Evolutionary conservation across 257 asterid species (phyloP), one percentile per base, ranked within the genome.

Genomic region (Solanum gandarillasii): DNA sequence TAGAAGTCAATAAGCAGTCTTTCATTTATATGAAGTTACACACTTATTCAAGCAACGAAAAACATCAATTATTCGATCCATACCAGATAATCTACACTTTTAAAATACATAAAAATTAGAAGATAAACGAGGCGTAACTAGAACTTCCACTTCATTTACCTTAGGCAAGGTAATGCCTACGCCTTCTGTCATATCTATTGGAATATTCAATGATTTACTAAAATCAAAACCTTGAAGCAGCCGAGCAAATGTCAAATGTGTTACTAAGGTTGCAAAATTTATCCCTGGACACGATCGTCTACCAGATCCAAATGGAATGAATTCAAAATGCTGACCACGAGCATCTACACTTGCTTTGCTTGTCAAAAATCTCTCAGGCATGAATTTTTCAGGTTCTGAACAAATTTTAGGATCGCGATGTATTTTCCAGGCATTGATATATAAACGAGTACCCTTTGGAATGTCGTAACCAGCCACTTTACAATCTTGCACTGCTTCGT

Each of bases 111-210:
- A 90, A 34, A 90, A 79, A 31, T 8, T 27, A 31, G 87, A 48
- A 31, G 87, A 31, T 58, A 92, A 84, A 13, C 93, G 92, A 2
- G 94, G 94, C 5, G 12, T 20, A 12, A 94, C 60, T 5, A 92
- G 11, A 4, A 89, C 88, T 55, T 93, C 86, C 20, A 94, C 74
- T 8, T 95, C 93, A 43, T 90, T 89, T 11, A 62, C 89, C 83
- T 90, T 93, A 4, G 91, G 91, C 90, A 93, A n/a, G 14, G 93
- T 89, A 13, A 93, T 86, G 23, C 92, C 92, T 2, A 41, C 65
- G 13, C 94, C 94, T 88, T 93, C 94, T 5, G 87, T 84, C 95
- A 94, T 91, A 85, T 93, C 94, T 76, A 93, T 95, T 0, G 89
- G 89, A 27, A 13, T 38, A 29, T 88, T 65, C 90, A 21, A 76